Evolutionary conservation across 306 rosid genomes (phyloP), one percentile per base, ranked within the genome.

Genomic region (Quercus gilva): DNA sequence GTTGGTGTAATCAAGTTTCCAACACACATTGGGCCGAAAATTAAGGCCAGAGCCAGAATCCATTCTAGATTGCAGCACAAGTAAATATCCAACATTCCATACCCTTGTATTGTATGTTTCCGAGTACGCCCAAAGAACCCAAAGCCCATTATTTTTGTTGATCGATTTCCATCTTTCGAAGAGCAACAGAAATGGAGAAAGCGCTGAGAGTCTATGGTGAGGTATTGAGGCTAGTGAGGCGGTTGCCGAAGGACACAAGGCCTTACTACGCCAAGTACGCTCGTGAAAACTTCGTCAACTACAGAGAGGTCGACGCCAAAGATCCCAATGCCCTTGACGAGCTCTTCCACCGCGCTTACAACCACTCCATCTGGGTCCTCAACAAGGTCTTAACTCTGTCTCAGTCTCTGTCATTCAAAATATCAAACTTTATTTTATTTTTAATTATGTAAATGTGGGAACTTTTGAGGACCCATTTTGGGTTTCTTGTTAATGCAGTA

Each of bases 291-390:
- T 91, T 86, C 82, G 88, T 88, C 76, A 90, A 88, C 55, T 88
- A 85, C 78, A 77, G 88, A 59, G 86, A 88, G 9, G 75, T 85
- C 15, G 88, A 85, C 51, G 82, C 73, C 18, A 18, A 64, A 23
- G 92, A 90, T 56, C 51, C 87, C 60, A 65, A 56, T 4, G 76
- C 87, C 73, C 82, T 88, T 19, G 60, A 83, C 17, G 91, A 90
- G 52, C 88, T 86, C 74, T 86, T 84, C 82, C 83, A 72, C 43
- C 76, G 90, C 60, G 84, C 97, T 68, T 81, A 91, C 64, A 84
- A 77, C 18, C 98, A 94, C 31, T 91, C 98, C 71, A 20, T 92
- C 21, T 94, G 97, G 99, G 88, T 95, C 37, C 97, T 94, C 74
- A 72, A 85, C 14, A 91, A 94, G 99, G 99, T 91, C 25, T 4